A percentile compares a stretch with the other conserved stretches of the same genome.
phyloP scores from a whole-genome alignment of 2,329 filamentous ascomycete genomes.

The Malbranchea cinnamomea region DNA sequence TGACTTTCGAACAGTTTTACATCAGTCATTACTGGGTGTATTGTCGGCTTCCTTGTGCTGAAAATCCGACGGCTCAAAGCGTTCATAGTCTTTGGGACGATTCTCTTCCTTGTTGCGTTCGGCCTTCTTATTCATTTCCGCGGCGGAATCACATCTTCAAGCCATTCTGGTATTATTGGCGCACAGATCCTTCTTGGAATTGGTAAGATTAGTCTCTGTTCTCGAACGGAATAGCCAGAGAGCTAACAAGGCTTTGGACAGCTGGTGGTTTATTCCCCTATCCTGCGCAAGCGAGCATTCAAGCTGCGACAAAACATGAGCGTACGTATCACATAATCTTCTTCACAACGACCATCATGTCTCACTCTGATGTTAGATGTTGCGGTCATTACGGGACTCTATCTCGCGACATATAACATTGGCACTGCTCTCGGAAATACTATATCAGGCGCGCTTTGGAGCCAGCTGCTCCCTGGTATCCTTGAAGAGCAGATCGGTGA shows the following conservation, averaged over 20 bases:
- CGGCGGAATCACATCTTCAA: constrained; percentile 31
- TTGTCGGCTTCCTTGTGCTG: constrained; percentile 43
- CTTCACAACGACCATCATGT: constrained; percentile 5
- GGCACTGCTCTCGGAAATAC: constrained; percentile 46
- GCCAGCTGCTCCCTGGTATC: constrained; percentile 37
- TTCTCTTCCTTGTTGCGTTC: constrained; percentile 49
- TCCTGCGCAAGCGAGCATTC: constrained; percentile 36
- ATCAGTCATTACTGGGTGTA: constrained; percentile 43
- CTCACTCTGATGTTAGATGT: constrained; percentile 27
- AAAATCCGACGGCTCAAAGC: constrained; percentile 44
- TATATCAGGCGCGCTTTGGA: constrained; percentile 49
- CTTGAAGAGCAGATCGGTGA: constrained; percentile 29
- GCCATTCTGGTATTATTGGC: constrained; percentile 44
- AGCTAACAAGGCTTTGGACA: constrained; percentile 7
- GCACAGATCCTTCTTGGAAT: constrained; percentile 49
- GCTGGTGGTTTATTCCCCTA: constrained; percentile 47
- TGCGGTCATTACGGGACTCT: constrained; percentile 49
- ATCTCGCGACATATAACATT: constrained; percentile 48
- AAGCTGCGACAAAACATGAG: constrained; percentile 36
- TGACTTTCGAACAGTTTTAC: constrained; percentile 21
- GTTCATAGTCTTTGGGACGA: constrained; percentile 48
- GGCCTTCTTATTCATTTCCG: constrained; percentile 50
- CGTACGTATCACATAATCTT: constrained; percentile 14
- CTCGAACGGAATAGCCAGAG: constrained; percentile 1
- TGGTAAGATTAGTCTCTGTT: constrained; percentile 18